Conservation (phyloP, 2,329 filamentous ascomycete species). For the Ophiostoma himal-ulmi region DNA sequence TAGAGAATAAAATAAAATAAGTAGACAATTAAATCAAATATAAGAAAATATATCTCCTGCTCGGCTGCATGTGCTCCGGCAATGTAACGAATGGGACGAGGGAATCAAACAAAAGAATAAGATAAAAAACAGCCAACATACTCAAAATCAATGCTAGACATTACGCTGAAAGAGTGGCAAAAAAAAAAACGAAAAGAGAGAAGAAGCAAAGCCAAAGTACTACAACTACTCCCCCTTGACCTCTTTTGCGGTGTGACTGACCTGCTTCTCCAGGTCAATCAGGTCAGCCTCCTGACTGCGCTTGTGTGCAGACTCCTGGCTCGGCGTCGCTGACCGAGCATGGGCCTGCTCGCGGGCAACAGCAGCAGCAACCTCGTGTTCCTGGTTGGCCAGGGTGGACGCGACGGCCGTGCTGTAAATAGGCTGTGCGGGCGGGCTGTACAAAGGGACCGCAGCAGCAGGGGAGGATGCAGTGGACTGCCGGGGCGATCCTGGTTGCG, state of each 20-base stretch:
- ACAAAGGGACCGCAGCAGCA: not conserved
- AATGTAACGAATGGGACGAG: slow-evolving; percentile 5
- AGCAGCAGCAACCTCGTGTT: slow-evolving; percentile 17
- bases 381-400: slow-evolving; percentile 16
- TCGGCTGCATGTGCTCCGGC: not conserved
- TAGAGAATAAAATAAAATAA: not conserved
- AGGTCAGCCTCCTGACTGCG: not conserved
- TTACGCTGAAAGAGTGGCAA: not conserved
- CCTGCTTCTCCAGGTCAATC: slow-evolving; percentile 11
- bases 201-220: not conserved
- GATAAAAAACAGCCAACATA: not conserved
- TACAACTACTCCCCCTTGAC: not conserved
- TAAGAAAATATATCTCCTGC: not conserved
- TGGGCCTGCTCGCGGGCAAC: slow-evolving; percentile 11
- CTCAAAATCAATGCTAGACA: not conserved
- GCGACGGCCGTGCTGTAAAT: slow-evolving; percentile 16
- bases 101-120: not conserved
- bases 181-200: not conserved
- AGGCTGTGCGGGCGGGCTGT: slow-evolving; percentile 8
- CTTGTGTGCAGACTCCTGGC: not conserved
- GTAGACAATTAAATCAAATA: not conserved
- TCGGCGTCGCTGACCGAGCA: not conserved
- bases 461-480: not conserved
- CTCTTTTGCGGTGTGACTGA: not conserved
- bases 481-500: not conserved